Conservation (phyloP, 2,329 filamentous ascomycete species). For the Paraphoma sp. region DNA sequence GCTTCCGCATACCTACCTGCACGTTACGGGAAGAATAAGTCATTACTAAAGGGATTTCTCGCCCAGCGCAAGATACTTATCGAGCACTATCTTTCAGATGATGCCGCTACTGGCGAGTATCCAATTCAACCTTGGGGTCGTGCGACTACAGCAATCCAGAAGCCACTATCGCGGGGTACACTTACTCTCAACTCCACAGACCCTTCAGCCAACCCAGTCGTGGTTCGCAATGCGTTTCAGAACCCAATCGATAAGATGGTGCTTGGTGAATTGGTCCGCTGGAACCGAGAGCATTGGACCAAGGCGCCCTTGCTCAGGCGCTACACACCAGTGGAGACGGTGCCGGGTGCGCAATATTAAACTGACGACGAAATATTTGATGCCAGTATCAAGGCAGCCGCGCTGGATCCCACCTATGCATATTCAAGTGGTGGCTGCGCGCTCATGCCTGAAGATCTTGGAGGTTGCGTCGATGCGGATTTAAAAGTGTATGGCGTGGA, state of each 20-base stretch:
- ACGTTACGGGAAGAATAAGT: slow-evolving; percentile 8
- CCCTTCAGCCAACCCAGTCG: slow-evolving; percentile 30
- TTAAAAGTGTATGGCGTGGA: slow-evolving; percentile 24
- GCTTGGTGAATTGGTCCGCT: slow-evolving; percentile 37
- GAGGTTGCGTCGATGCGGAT: slow-evolving; percentile 20
- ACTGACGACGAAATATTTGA: slow-evolving; percentile 24
- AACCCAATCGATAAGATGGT: slow-evolving; percentile 43
- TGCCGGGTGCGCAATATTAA: slow-evolving; percentile 20
- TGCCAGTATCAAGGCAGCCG: slow-evolving; percentile 2
- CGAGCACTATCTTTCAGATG: slow-evolving; percentile 6
- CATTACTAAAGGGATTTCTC: slow-evolving; percentile 12
- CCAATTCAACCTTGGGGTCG: slow-evolving; percentile 19
- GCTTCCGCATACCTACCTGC: slow-evolving; percentile 13
- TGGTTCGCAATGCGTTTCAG: slow-evolving; percentile 35
- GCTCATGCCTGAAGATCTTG: slow-evolving; percentile 29
- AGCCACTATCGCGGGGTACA: slow-evolving; percentile 39
- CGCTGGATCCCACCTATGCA: slow-evolving; percentile 15
- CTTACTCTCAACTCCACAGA: slow-evolving; percentile 43
- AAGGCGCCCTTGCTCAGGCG: slow-evolving; percentile 34
- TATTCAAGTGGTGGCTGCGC: slow-evolving; percentile 22
- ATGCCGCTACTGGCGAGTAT: slow-evolving; percentile 34
- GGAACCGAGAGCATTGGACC: slow-evolving; percentile 40
- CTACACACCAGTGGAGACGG: slow-evolving; percentile 35
- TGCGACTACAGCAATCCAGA: slow-evolving; percentile 11
- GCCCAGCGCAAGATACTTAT: slow-evolving; percentile 16